These are phyloP conservation scores for Prunus mongolica DNA, from an alignment of 306 rosid species.

Conservation along the genomic window DNA sequence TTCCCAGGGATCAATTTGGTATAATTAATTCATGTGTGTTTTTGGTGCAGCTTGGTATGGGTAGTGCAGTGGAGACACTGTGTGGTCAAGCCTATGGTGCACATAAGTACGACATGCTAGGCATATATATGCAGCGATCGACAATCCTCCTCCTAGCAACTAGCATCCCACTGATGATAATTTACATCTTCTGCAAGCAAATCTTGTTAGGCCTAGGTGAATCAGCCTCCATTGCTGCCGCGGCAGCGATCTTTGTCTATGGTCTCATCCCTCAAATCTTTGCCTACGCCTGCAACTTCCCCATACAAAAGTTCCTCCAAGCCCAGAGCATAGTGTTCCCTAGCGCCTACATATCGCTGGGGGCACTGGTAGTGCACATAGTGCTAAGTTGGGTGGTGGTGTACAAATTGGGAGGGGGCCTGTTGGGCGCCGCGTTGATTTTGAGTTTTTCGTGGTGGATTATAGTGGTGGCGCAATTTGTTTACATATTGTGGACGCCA, in stretches of 20 bases:
- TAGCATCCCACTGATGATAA: slow-evolving; percentile 27
- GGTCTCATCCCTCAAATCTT: slow-evolving; percentile 56
- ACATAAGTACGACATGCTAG: slow-evolving; percentile 37
- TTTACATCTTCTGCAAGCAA: slow-evolving; percentile 37
- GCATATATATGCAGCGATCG: slow-evolving; percentile 47
- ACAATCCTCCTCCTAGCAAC: slow-evolving; percentile 33
- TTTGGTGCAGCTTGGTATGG: slow-evolving; percentile 49
- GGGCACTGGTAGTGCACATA: slow-evolving; percentile 27
- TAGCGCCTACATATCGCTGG: slow-evolving; percentile 37
- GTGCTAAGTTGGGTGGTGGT: slow-evolving; percentile 40
- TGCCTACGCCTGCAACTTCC: slow-evolving; percentile 53
- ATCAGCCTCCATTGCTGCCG: slow-evolving; percentile 28
- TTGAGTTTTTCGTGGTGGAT: slow-evolving; percentile 56
- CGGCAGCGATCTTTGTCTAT: slow-evolving; percentile 36
- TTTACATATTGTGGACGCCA: slow-evolving; percentile 28
- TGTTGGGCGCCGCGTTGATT: slow-evolving; percentile 38
- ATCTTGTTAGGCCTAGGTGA: slow-evolving; percentile 37
- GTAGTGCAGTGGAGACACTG: slow-evolving; percentile 59
- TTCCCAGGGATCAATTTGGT: background rate
- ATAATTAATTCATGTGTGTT: background rate
- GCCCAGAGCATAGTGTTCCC: slow-evolving; percentile 52
- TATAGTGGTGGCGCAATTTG: slow-evolving; percentile 42
- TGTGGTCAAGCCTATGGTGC: slow-evolving; percentile 73
- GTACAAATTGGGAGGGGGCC: slow-evolving; percentile 31
- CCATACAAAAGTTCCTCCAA: slow-evolving; percentile 55